phyloP scores from a whole-genome alignment of 345 rosid genomes.

The Litchi chinensis region DNA sequence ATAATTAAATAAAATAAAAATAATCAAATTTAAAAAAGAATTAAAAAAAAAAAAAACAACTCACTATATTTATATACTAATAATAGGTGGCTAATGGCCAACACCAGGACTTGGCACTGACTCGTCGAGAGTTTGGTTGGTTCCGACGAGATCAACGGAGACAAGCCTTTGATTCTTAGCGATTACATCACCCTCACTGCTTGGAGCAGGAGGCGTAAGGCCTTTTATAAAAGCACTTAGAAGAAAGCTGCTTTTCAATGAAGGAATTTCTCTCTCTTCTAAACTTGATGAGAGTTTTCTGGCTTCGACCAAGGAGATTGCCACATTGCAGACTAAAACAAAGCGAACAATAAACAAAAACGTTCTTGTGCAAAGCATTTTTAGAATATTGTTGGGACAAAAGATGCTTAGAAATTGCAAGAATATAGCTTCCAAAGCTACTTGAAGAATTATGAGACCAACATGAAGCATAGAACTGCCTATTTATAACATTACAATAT shows the following conservation, averaged over 20 bases:
- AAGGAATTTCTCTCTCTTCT: neutral
- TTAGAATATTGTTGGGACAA: neutral
- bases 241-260: neutral
- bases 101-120: slow-evolving; percentile 62
- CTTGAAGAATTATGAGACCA: neutral
- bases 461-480: neutral
- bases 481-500: neutral
- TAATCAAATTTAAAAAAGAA: neutral
- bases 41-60: neutral
- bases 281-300: slow-evolving; percentile 4
- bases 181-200: slow-evolving; percentile 11
- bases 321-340: neutral
- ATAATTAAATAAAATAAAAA: no score
- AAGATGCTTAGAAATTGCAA: neutral
- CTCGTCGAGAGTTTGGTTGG: neutral
- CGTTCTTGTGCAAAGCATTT: neutral
- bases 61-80: neutral
- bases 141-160: neutral
- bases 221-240: neutral
- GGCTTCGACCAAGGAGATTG: neutral
- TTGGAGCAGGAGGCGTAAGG: neutral
- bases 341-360: neutral
- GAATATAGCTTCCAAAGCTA: no score
- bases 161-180: slow-evolving; percentile 13
- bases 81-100: slow-evolving; percentile 34